Evolutionary conservation across 2,329 filamentous ascomycete species (phyloP).

Genomic region (Cladophialophora psammophila): DNA sequence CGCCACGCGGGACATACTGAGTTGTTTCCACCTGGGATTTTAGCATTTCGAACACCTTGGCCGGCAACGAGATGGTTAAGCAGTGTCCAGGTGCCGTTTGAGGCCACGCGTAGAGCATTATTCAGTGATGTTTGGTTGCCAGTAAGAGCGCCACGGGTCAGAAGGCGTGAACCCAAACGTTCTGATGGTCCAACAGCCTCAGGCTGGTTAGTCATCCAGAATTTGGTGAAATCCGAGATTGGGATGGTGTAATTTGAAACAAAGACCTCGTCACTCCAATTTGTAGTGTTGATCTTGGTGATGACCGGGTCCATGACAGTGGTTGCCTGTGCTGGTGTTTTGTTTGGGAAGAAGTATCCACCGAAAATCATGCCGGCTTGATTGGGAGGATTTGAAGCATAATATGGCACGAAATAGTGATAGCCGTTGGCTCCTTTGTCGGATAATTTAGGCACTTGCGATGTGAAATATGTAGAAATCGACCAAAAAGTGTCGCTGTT

Average conservation of each 20-base stretch:
- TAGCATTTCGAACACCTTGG: not conserved
- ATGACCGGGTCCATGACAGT: not conserved
- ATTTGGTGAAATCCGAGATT: not conserved
- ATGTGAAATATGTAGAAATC: not conserved
- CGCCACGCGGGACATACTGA: constrained; percentile 2
- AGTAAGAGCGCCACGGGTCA: not conserved
- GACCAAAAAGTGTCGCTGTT: constrained; percentile 13
- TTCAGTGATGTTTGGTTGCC: not conserved
- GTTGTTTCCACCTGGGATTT: constrained; percentile 1
- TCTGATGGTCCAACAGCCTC: constrained; percentile 1
- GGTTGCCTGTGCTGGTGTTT: not conserved
- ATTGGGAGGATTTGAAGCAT: not conserved
- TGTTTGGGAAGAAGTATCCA: not conserved
- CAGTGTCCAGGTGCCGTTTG: not conserved
- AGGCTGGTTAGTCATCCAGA: constrained; percentile 4
- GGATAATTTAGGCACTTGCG: not conserved
- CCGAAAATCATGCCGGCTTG: not conserved
- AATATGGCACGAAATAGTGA: not conserved
- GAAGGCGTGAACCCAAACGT: not conserved
- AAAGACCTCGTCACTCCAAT: not conserved
- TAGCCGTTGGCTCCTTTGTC: constrained; percentile 9
- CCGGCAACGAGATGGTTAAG: not conserved
- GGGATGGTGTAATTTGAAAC: not conserved
- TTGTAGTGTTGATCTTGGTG: constrained; percentile 1
- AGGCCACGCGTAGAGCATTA: not conserved